A percentile compares a stretch with the other conserved stretches of the same genome.
Conservation (phyloP, 2,329 filamentous ascomycete species). For the Aspergillus oerlinghausenensis region DNA sequence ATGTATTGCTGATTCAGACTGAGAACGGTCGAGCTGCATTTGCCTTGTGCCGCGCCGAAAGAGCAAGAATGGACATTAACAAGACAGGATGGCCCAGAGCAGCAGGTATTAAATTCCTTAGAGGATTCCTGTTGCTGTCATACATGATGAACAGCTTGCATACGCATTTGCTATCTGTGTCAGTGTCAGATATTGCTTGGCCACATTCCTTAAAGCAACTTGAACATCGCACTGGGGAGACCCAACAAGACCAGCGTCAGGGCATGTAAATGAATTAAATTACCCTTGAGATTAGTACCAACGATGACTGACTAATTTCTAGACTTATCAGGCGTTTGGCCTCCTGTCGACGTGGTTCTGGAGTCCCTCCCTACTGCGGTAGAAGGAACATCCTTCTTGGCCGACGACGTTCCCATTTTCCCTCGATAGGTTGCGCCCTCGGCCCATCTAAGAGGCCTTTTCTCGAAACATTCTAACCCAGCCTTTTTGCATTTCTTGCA, state of each 20-base stretch:
- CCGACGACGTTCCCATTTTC: slow-evolving; percentile 11
- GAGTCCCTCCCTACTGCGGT: too few species aligned
- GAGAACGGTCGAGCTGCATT: slow-evolving; percentile 24
- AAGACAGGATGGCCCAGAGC: slow-evolving; percentile 25
- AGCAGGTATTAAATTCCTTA: slow-evolving; percentile 28
- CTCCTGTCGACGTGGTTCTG: too few species aligned
- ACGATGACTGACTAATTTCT: too few species aligned
- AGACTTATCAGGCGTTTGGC: too few species aligned
- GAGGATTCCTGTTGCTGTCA: slow-evolving; percentile 32
- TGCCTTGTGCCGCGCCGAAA: slow-evolving; percentile 31
- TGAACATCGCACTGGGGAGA: too few species aligned
- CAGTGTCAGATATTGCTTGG: not conserved
- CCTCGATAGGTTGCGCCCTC: slow-evolving; percentile 34
- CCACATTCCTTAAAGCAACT: too few species aligned
- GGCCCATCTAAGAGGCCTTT: slow-evolving; percentile 33
- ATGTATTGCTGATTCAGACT: slow-evolving; percentile 1
- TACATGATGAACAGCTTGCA: slow-evolving; percentile 33
- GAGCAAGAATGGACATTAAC: slow-evolving; percentile 28
- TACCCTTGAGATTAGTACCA: too few species aligned
- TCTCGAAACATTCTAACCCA: slow-evolving; percentile 30
- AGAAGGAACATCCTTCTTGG: too few species aligned
- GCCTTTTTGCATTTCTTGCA: slow-evolving; percentile 32
- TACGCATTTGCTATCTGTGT: slow-evolving; percentile 30
- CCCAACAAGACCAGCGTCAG: too few species aligned
- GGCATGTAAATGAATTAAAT: too few species aligned